phyloP scores from a whole-genome alignment of 2,329 filamentous ascomycete species.

The Aspergillus texensis region DNA sequence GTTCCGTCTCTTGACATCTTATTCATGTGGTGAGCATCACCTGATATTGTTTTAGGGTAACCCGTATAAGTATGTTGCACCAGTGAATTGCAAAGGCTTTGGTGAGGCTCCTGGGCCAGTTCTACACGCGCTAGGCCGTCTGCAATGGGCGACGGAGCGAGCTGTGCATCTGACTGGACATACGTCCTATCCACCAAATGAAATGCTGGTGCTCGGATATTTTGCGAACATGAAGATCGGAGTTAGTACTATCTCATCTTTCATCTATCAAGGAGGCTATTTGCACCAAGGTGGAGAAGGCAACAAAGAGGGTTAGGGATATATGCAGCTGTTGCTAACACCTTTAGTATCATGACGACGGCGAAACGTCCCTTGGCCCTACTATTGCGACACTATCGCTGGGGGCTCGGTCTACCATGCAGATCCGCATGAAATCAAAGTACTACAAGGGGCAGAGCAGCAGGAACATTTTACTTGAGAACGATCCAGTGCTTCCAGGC shows the following conservation, averaged over 20 bases:
- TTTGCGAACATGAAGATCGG: conserved; percentile 58
- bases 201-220: conserved; percentile 59
- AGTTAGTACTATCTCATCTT: conserved; percentile 32
- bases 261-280: not conserved
- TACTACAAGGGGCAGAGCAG: conserved; percentile 42
- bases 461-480: conserved; percentile 19
- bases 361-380: conserved; percentile 58
- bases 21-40: not conserved
- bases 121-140: conserved; percentile 48
- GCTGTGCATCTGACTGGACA: conserved; percentile 35
- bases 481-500: conserved; percentile 36
- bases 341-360: conserved; percentile 60
- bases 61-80: conserved; percentile 62
- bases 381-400: conserved; percentile 59
- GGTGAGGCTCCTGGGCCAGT: conserved; percentile 46
- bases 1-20: conserved; percentile 9
- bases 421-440: conserved; percentile 57
- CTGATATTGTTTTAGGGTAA: conserved; percentile 47
- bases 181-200: conserved; percentile 52
- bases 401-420: conserved; percentile 56
- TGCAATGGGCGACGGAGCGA: conserved; percentile 56
- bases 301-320: not conserved
- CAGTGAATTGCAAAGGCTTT: conserved; percentile 49
- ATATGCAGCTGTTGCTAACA: not conserved
- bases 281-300: not conserved